Conservation (phyloP, 371 early-diverging fungal genomes). For the Lichtheimia corymbifera region DNA sequence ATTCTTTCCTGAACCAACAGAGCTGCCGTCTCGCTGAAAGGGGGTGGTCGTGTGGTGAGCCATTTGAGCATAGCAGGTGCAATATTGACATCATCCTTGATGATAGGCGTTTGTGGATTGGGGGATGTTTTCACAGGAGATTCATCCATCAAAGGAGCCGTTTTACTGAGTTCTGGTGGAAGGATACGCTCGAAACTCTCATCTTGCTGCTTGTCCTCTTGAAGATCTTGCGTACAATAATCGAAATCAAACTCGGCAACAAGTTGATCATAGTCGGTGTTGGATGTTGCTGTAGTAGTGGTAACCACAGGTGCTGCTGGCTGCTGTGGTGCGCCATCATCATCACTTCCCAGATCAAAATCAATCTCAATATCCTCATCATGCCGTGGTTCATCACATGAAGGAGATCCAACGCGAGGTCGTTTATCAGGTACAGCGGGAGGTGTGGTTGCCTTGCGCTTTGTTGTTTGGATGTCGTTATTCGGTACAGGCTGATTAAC, state of each 20-base stretch:
- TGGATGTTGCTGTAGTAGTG: too few species aligned
- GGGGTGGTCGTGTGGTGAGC: not conserved
- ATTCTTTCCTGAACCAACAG: not conserved
- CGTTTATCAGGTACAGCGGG: too few species aligned
- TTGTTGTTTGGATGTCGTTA: not conserved
- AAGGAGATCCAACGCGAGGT: too few species aligned
- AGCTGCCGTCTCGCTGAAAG: not conserved
- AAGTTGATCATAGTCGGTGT: too few species aligned
- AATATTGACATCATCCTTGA: not conserved
- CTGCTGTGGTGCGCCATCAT: too few species aligned
- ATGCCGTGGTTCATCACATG: too few species aligned
- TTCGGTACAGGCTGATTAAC: not conserved
- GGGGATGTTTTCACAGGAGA: not conserved
- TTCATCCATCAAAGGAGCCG: not conserved
- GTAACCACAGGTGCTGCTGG: too few species aligned
- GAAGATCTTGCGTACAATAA: too few species aligned
- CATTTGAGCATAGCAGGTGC: slow-evolving; percentile 7
- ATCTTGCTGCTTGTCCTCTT: too few species aligned
- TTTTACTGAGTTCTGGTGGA: not conserved
- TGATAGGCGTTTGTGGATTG: not conserved
- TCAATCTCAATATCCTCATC: too few species aligned
- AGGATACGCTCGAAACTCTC: not conserved
- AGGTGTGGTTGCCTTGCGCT: not conserved
- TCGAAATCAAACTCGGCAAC: not conserved
- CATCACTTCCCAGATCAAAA: too few species aligned